Percentiles rank a stretch among this genome's conserved stretches.
phyloP scores from a whole-genome alignment of 177 flowering plant species.

The Telopea speciosissima region DNA sequence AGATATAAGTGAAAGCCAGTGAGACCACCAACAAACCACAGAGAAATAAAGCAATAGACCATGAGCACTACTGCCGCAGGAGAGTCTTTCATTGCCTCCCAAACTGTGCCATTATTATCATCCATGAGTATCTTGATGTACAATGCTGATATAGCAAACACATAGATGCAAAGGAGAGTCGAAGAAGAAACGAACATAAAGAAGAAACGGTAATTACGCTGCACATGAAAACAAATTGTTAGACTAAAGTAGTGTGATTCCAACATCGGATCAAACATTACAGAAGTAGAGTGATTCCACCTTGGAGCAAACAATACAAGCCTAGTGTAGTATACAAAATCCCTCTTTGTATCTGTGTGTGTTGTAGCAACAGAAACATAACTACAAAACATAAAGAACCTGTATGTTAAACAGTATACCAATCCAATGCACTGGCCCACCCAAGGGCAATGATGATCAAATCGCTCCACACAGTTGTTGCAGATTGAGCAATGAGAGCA shows the following conservation, averaged over 20 bases:
- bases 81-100: constrained; percentile 64
- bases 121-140: constrained; percentile 55
- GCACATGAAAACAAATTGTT: constrained; percentile 25
- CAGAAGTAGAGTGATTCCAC: not conserved
- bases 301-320: not conserved
- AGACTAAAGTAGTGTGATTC: not conserved
- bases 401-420: constrained; percentile 32
- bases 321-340: not conserved
- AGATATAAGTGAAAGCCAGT: constrained; percentile 83
- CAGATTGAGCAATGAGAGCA: constrained; percentile 80
- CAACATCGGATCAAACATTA: not conserved
- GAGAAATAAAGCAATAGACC: constrained; percentile 57
- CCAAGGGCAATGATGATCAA: constrained; percentile 92
- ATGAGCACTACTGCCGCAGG: constrained; percentile 71
- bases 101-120: constrained; percentile 42
- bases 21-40: constrained; percentile 93
- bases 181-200: constrained; percentile 78
- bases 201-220: constrained; percentile 85
- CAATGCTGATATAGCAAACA: constrained; percentile 68
- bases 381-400: not conserved
- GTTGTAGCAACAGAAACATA: not conserved
- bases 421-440: constrained; percentile 80
- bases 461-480: constrained; percentile 71
- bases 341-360: too few relatives aligned
- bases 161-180: constrained; percentile 71